Percentiles rank a stretch among this genome's conserved stretches.
phyloP scores from a whole-genome alignment of 306 rosid genomes.

The Dalbergia cochinchinensis region DNA sequence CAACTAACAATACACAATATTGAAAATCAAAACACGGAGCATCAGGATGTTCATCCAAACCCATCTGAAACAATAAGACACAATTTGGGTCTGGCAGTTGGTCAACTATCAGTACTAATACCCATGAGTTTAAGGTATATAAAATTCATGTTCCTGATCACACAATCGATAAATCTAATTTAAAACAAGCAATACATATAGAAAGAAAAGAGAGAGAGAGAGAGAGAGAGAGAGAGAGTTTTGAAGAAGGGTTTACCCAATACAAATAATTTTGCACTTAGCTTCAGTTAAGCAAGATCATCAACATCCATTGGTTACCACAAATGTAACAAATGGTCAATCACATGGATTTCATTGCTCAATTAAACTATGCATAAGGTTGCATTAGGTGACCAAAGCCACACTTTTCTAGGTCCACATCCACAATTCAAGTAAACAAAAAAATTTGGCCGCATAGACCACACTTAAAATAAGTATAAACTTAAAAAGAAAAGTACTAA shows the following conservation, averaged over 20 bases:
- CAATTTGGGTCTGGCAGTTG: conserved; percentile 6
- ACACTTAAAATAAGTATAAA: not conserved
- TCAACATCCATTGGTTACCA: conserved; percentile 5
- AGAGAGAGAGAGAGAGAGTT: not conserved
- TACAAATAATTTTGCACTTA: not conserved
- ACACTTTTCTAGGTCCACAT: conserved; percentile 4
- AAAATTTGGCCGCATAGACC: not conserved
- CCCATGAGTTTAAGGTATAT: conserved; percentile 16
- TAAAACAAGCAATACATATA: conserved; percentile 30
- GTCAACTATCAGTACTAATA: not conserved
- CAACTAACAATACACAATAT: conserved; percentile 27
- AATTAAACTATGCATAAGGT: not conserved
- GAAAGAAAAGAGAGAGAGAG: not conserved
- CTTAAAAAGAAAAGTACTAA: conserved; percentile 53
- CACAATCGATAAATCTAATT: conserved; percentile 23
- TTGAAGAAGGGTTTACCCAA: too few relatives aligned
- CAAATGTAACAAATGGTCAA: not conserved
- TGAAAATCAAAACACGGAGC: conserved; percentile 34
- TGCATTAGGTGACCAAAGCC: conserved; percentile 20
- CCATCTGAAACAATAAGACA: conserved; percentile 15
- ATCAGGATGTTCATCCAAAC: conserved; percentile 6
- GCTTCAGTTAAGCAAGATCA: too few relatives aligned
- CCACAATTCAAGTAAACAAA: conserved; percentile 26
- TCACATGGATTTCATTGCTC: conserved; percentile 17
- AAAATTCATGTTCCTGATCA: conserved; percentile 24